These are phyloP conservation scores for Ogataea nitratoaversa DNA, from an alignment of 805 yeast species.

Conservation along the genomic window DNA sequence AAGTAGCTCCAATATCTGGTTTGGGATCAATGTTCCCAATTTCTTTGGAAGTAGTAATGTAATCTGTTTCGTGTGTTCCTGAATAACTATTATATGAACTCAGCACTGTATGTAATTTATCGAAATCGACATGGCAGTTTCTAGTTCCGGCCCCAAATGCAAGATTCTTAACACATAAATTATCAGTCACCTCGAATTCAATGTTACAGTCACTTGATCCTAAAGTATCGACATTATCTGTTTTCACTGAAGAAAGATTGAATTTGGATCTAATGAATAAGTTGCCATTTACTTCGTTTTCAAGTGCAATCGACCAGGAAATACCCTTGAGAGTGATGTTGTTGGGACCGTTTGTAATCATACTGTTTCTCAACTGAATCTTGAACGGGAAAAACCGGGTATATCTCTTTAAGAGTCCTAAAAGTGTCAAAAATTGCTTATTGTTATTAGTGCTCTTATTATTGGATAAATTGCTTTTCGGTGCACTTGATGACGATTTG, in stretches of 20 bases:
- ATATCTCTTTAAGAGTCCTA: background rate
- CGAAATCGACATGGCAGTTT: slow-evolving; percentile 4
- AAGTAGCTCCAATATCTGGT: background rate
- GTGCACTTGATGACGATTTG: background rate
- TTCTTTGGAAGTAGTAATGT: no score
- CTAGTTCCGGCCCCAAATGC: slow-evolving; percentile 3
- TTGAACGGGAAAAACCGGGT: background rate
- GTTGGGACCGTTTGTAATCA: background rate
- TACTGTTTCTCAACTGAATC: background rate
- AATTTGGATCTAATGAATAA: background rate
- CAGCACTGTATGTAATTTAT: background rate
- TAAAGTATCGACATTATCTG: background rate
- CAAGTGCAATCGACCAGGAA: background rate
- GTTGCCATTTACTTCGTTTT: background rate
- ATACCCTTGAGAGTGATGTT: background rate
- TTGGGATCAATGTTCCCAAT: background rate
- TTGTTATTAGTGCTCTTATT: background rate
- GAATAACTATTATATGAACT: background rate
- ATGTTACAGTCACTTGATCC: slow-evolving; percentile 1
- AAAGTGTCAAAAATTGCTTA: background rate
- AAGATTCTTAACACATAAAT: background rate
- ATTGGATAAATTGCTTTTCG: background rate
- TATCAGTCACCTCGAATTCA: background rate
- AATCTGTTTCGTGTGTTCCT: no score
- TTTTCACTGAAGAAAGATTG: background rate